Conservation (phyloP, 352 stramenopile species). For the Pythium aquatile region DNA sequence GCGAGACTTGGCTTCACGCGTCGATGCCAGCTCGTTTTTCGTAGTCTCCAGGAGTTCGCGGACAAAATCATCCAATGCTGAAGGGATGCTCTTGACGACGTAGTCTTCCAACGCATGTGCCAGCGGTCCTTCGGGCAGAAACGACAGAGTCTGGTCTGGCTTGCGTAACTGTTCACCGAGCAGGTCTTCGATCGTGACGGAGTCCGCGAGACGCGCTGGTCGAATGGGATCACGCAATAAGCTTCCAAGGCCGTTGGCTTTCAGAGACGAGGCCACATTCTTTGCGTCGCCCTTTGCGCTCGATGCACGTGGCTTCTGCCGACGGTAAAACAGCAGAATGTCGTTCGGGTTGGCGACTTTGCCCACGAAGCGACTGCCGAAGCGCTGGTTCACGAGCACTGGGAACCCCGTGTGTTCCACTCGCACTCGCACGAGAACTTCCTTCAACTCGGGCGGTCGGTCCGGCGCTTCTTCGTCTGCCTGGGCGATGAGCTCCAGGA, state of each 20-base stretch:
- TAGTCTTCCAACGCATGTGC: conserved; percentile 77
- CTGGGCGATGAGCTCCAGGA: conserved; percentile 68
- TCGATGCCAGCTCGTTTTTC: conserved; percentile 55
- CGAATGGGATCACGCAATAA: conserved; percentile 47
- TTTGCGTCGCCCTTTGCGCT: conserved; percentile 36
- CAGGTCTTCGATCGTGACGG: conserved; percentile 79
- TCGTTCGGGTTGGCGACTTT: conserved; percentile 88
- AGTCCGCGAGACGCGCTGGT: conserved; percentile 49
- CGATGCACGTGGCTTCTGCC: conserved; percentile 57
- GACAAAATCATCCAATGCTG: conserved; percentile 79
- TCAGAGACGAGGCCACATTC: conserved; percentile 31
- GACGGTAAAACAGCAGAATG: conserved; percentile 79
- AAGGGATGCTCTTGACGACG: conserved; percentile 77
- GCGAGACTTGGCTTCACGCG: conserved; percentile 48
- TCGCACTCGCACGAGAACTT: conserved; percentile 81
- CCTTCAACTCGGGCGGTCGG: conserved; percentile 32
- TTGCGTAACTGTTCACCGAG: conserved; percentile 57
- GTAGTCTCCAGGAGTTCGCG: conserved; percentile 64
- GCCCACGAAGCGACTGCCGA: conserved; percentile 81
- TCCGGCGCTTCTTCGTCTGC: conserved; percentile 42
- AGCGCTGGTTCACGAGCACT: conserved; percentile 85
- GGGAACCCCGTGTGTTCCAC: conserved; percentile 90
- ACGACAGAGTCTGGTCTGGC: conserved; percentile 71
- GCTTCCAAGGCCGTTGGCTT: conserved; percentile 18
- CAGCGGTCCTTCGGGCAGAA: conserved; percentile 69